phyloP scores from a whole-genome alignment of 2,329 filamentous ascomycete species.

The Parascedosporium putredinis region DNA sequence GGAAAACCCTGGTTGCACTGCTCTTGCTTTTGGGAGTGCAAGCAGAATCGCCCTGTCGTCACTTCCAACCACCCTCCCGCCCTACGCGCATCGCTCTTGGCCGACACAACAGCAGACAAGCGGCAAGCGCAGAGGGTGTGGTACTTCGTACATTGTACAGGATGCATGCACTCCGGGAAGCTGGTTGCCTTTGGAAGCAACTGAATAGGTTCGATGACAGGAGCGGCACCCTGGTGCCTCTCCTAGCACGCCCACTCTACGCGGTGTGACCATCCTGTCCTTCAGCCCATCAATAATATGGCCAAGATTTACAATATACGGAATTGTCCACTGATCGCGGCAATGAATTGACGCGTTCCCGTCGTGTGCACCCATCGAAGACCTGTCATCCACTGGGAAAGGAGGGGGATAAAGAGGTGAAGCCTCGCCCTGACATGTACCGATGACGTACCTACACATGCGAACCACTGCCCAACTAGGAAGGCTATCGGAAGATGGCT shows the following conservation, averaged over 20 bases:
- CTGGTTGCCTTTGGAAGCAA: not conserved
- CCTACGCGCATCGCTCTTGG: not conserved
- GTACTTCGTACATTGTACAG: not conserved
- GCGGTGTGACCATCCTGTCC: not conserved
- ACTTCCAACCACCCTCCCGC: not conserved
- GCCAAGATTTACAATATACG: no score
- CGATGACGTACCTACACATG: constrained; percentile 7
- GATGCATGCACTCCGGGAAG: not conserved
- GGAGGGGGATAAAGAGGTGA: not conserved
- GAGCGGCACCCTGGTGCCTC: not conserved
- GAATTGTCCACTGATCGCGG: not conserved
- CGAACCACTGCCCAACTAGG: constrained; percentile 8
- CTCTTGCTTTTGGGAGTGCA: not conserved
- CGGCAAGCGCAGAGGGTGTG: not conserved
- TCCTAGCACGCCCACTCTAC: not conserved
- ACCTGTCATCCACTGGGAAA: not conserved
- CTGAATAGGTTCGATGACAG: not conserved
- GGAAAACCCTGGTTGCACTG: not conserved
- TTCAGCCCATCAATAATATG: no score
- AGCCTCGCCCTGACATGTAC: not conserved
- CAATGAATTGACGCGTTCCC: not conserved
- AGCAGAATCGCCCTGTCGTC: no score
- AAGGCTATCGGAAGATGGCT: not conserved
- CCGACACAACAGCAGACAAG: not conserved
- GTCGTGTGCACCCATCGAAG: not conserved